A percentile compares a stretch with the other conserved stretches of the same genome.
Conservation (phyloP, 2,329 filamentous ascomycete genomes). For the Calycina herbarum region DNA sequence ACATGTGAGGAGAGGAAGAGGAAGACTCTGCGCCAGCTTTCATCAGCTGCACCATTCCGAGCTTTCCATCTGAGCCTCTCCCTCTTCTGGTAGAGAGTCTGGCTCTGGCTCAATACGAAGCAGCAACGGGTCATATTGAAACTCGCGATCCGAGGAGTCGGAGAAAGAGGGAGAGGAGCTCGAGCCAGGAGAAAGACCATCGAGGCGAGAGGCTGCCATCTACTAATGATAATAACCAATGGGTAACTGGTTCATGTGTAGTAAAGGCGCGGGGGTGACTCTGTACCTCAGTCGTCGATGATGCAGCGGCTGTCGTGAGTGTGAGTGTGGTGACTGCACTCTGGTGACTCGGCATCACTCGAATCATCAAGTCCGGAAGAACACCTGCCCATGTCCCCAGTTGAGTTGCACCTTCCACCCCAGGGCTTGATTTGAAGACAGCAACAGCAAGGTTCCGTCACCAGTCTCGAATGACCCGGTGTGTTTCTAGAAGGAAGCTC, state of each 20-base stretch:
- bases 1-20: neutral
- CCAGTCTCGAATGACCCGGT: neutral
- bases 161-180: neutral
- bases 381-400: neutral
- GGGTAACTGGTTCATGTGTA: neutral
- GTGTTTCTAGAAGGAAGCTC: neutral
- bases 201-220: too few species aligned
- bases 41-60: neutral
- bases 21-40: neutral
- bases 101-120: neutral
- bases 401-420: neutral
- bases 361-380: neutral
- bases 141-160: slow-evolving; percentile 1
- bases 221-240: too few species aligned
- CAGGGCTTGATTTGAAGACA: too few species aligned
- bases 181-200: neutral
- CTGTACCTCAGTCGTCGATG: neutral
- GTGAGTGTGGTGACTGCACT: neutral
- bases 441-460: neutral
- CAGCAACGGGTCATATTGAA: neutral
- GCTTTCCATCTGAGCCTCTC: neutral
- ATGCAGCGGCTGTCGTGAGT: slow-evolving; percentile 4
- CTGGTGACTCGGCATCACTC: neutral
- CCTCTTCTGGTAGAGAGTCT: too few species aligned
- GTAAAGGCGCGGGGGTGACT: neutral